phyloP scores from a whole-genome alignment of 768 basidiomycete genomes.

The Lactarius indigo region DNA sequence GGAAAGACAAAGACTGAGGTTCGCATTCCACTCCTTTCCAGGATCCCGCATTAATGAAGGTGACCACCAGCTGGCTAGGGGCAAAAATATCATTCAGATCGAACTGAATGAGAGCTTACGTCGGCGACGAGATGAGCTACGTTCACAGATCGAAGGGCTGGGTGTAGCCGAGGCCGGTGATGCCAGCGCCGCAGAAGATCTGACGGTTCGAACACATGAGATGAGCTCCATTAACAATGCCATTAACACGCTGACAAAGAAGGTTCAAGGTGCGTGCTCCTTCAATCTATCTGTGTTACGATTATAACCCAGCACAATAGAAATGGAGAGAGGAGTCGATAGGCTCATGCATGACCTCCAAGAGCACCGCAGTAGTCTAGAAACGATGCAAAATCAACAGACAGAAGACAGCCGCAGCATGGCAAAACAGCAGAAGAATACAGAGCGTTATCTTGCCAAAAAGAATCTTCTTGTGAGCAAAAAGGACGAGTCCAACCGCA shows the following conservation, averaged over 20 bases:
- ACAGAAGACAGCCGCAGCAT: conserved; percentile 83
- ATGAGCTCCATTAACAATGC: conserved; percentile 61
- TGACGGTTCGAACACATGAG: conserved; percentile 68
- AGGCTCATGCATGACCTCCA: conserved; percentile 59
- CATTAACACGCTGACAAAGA: conserved; percentile 61
- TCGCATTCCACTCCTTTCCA: conserved; percentile 27
- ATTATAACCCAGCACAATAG: conserved; percentile 35
- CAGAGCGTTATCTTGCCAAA: conserved; percentile 92
- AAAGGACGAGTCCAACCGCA: conserved; percentile 93
- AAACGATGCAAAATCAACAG: conserved; percentile 78
- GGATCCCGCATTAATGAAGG: conserved; percentile 8
- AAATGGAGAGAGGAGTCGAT: conserved; percentile 71
- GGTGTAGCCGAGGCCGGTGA: conserved; percentile 58
- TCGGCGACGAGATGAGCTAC: conserved; percentile 75
- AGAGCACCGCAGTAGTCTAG: conserved; percentile 59
- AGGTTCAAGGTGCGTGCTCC: conserved; percentile 49
- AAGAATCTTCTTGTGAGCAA: conserved; percentile 77
- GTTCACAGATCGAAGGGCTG: conserved; percentile 69
- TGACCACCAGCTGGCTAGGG: conserved; percentile 56
- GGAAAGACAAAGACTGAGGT: conserved; percentile 71
- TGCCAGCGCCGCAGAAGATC: conserved; percentile 56
- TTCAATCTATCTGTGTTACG: neutral
- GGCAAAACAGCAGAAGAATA: conserved; percentile 90
- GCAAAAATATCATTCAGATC: conserved; percentile 82
- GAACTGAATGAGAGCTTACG: conserved; percentile 88